phyloP scores from a whole-genome alignment of 2,329 filamentous ascomycete genomes.

The Penicillium vulpinum region DNA sequence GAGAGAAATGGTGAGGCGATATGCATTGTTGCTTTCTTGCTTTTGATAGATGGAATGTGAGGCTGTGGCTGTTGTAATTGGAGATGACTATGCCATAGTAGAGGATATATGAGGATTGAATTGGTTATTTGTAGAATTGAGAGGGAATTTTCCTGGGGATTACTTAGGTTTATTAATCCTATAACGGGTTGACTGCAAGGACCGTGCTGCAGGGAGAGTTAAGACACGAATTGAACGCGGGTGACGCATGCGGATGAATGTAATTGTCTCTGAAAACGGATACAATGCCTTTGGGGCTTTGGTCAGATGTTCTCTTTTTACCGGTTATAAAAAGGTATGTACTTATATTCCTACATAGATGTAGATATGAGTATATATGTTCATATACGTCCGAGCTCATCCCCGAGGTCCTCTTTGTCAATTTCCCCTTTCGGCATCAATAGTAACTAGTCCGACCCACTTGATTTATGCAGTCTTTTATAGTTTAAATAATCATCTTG shows the following conservation, averaged over 20 bases:
- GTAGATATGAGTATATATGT: too few species aligned
- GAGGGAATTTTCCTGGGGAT: background rate
- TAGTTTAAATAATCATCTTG: background rate
- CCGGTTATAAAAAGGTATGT: too few species aligned
- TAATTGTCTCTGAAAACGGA: constrained; percentile 16
- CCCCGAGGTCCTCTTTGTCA: background rate
- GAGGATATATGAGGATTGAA: background rate
- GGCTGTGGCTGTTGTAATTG: background rate
- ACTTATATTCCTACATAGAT: too few species aligned
- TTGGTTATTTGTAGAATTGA: background rate
- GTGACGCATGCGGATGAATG: constrained; percentile 25
- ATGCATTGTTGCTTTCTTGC: constrained; percentile 21
- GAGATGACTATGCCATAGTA: background rate
- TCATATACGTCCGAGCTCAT: too few species aligned
- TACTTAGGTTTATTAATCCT: constrained; percentile 6
- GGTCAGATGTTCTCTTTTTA: too few species aligned
- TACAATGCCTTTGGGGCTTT: background rate
- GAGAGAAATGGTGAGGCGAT: constrained; percentile 28
- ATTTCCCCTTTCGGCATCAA: constrained; percentile 11
- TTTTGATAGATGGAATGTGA: constrained; percentile 5
- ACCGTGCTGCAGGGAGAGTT: constrained; percentile 25
- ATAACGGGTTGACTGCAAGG: constrained; percentile 18
- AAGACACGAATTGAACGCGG: constrained; percentile 22
- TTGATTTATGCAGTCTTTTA: constrained; percentile 14
- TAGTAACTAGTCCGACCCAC: constrained; percentile 18